A percentile compares a stretch with the other conserved stretches of the same genome.
Conservation (phyloP, 1,284 basidiomycete species). For the Kalmanozyma brasiliensis region DNA sequence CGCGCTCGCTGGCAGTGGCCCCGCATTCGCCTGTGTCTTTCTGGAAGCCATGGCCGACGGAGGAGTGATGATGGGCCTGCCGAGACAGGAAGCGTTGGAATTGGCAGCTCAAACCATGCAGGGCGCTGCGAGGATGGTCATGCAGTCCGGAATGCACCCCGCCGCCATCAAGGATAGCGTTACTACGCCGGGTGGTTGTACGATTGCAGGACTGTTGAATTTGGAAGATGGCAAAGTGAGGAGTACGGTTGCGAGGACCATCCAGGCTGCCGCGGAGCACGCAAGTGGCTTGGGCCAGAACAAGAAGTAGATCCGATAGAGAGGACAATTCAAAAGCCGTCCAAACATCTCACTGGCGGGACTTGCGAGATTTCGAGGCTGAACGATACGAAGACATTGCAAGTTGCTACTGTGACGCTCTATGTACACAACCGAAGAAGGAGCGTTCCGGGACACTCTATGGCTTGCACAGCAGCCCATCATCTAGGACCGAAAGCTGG, state of each 20-base stretch:
- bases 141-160: conserved; percentile 87
- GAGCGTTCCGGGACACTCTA: not conserved
- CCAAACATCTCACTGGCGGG: no score
- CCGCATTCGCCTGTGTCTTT: conserved; percentile 95
- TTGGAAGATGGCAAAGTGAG: conserved; percentile 94
- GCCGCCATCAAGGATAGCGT: conserved; percentile 98
- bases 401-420: no score
- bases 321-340: not conserved
- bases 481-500: conserved; percentile 59
- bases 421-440: no score
- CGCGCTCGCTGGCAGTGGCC: conserved; percentile 92
- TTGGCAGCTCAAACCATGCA: conserved; percentile 95
- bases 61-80: conserved; percentile 99
- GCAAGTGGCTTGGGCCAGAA: conserved; percentile 61
- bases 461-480: conserved; percentile 55
- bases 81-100: conserved; percentile 90
- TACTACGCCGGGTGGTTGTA: conserved; percentile 97
- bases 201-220: conserved; percentile 92
- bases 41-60: conserved; percentile 99
- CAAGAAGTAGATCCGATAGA: conserved; percentile 20
- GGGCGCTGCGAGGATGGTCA: conserved; percentile 94
- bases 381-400: no score
- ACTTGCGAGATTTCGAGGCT: no score
- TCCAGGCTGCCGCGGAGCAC: conserved; percentile 74
- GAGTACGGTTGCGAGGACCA: conserved; percentile 93